Evolutionary conservation across 139 green algal genomes (phyloP), one percentile per base, ranked within the genome.

Genomic region (Klebsormidium nitens): DNA sequence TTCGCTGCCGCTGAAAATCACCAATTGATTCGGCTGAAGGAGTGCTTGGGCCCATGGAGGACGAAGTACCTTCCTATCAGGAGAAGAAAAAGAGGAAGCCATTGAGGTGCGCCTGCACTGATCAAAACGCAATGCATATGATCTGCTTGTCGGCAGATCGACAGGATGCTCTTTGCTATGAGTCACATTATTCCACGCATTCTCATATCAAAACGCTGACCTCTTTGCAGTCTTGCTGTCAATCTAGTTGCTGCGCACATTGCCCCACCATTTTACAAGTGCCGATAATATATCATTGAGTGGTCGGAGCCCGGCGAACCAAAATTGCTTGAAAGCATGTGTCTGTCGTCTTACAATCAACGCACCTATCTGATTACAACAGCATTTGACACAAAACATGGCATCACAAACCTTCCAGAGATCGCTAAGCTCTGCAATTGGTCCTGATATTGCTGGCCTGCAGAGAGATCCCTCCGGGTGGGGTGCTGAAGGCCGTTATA

Each of bases 401-500:
- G n/a, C n/a, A n/a, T n/a, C n/a, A n/a, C n/a, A n/a, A n/a, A n/a
- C n/a, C n/a, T n/a, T n/a, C n/a, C 49, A 35, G 49, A 14, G 31
- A 28, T 59, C 28, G 32, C 49, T 59, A 59, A 59, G 49, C 19
- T 1, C 17, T 26, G 32, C 28, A 59, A 35, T 28, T 28, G 28
- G 49, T 26, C 32, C 32, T 28, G 31, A 59, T 26, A 28, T 26
- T 59, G 28, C 6, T 59, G 32, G 28, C 49, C 49, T 59, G 32
- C 28, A 35, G 28, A 8, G 31, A 59, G 49, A 23, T 19, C 47
- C n/a, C 47, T 26, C 3, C 5, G 5, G 47, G 28, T 59, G 55
- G 55, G 8, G 8, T 62, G 8, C 6, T 62, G 55, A 62, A 62
- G 55, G 55, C 55, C 14, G 17, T 62, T 11, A 62, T 62, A 36